Evolutionary conservation across 495 filamentous ascomycete species (phyloP).

Genomic region (Hyaloscypha variabilis): DNA sequence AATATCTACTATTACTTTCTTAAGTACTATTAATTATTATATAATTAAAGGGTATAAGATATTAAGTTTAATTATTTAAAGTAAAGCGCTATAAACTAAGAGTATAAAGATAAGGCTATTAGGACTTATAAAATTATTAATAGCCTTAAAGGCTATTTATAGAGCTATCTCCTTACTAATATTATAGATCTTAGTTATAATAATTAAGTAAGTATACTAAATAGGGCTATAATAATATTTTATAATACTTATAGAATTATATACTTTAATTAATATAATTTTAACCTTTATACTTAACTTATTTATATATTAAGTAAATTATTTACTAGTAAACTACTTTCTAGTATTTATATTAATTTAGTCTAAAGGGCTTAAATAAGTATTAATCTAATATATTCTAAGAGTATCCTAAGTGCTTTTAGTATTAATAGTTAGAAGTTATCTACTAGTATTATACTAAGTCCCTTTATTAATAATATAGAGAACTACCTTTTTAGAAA

Average conservation of each 20-base stretch:
- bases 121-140: conserved; percentile 25
- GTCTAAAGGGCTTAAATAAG: conserved; percentile 31
- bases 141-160: conserved; percentile 32
- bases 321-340: conserved; percentile 29
- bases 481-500: conserved; percentile 17
- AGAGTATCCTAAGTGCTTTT: conserved; percentile 29
- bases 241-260: conserved; percentile 30
- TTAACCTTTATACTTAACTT: conserved; percentile 10
- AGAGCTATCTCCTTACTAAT: conserved; percentile 11
- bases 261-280: conserved; percentile 25
- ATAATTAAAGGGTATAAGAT: conserved; percentile 2
- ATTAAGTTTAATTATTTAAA: conserved; percentile 12
- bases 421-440: conserved; percentile 17
- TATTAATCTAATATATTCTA: conserved; percentile 31
- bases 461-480: conserved; percentile 18
- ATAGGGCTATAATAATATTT: conserved; percentile 25
- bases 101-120: conserved; percentile 25
- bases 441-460: conserved; percentile 21
- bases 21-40: conserved; percentile 12
- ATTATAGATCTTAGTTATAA: conserved; percentile 17
- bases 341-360: conserved; percentile 26
- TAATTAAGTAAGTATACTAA: conserved; percentile 23
- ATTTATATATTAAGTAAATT: conserved; percentile 26
- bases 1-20: conserved; percentile 27
- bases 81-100: conserved; percentile 27